These are phyloP conservation scores for Stachybotrys elegans DNA, from an alignment of 2,329 filamentous ascomycete species.

Conservation along the genomic window DNA sequence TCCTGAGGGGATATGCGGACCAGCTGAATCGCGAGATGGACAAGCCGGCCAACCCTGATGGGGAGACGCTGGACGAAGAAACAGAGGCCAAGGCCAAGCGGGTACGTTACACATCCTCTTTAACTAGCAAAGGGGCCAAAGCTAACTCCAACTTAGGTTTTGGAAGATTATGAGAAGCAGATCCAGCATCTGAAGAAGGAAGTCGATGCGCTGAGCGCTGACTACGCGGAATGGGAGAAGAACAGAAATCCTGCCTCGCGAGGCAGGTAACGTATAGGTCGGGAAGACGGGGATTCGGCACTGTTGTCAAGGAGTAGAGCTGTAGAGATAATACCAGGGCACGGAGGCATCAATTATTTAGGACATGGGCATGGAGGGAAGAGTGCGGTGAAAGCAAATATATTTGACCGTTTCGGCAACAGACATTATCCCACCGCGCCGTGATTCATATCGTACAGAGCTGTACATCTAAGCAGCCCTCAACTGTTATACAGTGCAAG, in stretches of 20 bases:
- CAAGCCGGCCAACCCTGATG: conserved; percentile 53
- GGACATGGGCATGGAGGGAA: too few relatives aligned
- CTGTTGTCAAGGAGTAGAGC: too few relatives aligned
- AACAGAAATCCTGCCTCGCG: conserved; percentile 37
- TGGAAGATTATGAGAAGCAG: conserved; percentile 79
- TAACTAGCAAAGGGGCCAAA: not conserved
- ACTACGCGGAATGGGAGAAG: conserved; percentile 52
- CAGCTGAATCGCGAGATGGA: conserved; percentile 70
- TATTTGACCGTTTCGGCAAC: too few relatives aligned
- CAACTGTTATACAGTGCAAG: too few relatives aligned
- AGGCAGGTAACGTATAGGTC: conserved; percentile 22
- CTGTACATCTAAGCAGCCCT: too few relatives aligned
- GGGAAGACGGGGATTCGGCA: too few relatives aligned
- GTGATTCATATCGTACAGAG: too few relatives aligned
- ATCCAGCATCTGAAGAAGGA: conserved; percentile 71
- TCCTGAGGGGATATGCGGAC: conserved; percentile 67
- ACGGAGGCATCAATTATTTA: too few relatives aligned
- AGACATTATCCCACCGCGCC: too few relatives aligned
- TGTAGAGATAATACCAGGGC: too few relatives aligned
- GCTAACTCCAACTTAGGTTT: conserved; percentile 45
- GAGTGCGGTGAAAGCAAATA: too few relatives aligned
- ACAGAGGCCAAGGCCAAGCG: conserved; percentile 69
- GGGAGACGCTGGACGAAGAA: conserved; percentile 61
- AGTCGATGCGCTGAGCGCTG: conserved; percentile 56
- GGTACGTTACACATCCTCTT: conserved; percentile 39